phyloP scores from a whole-genome alignment of 371 early-diverging fungal species.

The Smittium culicis region DNA sequence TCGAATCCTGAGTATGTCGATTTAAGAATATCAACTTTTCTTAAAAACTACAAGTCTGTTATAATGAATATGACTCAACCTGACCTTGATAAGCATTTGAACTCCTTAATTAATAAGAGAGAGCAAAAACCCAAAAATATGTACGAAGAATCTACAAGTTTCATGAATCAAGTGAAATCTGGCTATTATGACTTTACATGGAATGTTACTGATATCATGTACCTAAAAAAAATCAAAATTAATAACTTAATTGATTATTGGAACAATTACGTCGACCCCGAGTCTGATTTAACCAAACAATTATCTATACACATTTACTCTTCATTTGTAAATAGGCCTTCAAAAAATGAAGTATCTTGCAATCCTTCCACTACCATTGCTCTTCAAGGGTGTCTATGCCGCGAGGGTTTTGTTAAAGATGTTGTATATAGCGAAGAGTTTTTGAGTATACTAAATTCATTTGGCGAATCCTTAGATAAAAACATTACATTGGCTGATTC shows the following conservation, averaged over 20 bases:
- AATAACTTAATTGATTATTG: conserved; percentile 22
- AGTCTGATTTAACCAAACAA: conserved; percentile 11
- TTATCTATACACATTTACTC: conserved; percentile 20
- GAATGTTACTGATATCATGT: conserved; percentile 20
- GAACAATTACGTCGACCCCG: conserved; percentile 20
- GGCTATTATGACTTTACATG: conserved; percentile 78
- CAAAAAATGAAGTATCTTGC: conserved; percentile 12
- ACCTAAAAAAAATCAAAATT: conserved; percentile 12
- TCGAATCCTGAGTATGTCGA: conserved; percentile 69
- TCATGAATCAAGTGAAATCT: conserved; percentile 63
- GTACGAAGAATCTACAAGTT: conserved; percentile 53
- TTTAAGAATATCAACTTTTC: conserved; percentile 62
- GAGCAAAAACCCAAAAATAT: conserved; percentile 79
- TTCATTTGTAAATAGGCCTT: conserved; percentile 17
- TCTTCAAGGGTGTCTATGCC: conserved; percentile 22
- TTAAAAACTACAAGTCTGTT: conserved; percentile 35
- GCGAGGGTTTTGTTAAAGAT: conserved; percentile 19
- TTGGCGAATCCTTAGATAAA: neutral
- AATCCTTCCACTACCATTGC: conserved; percentile 14
- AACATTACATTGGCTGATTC: neutral
- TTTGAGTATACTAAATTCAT: conserved; percentile 5
- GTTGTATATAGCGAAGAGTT: conserved; percentile 3
- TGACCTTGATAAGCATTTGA: conserved; percentile 59
- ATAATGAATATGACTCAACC: conserved; percentile 50
- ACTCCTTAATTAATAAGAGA: conserved; percentile 52